phyloP scores from a whole-genome alignment of 495 filamentous ascomycete species.

The Xylaria castorea region DNA sequence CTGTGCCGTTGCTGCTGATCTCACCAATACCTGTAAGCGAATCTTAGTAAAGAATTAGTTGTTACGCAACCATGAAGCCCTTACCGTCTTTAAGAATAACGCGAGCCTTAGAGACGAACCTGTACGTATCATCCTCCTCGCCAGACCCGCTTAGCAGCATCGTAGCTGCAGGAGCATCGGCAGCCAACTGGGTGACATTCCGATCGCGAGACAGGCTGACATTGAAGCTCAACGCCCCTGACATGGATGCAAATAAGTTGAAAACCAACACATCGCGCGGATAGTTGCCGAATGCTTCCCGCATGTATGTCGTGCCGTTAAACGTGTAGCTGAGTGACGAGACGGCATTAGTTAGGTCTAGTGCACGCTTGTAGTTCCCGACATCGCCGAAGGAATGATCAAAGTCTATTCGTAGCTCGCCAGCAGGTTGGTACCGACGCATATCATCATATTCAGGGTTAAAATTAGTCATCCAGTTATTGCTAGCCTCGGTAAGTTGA shows the following conservation, averaged over 20 bases:
- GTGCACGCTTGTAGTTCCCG: not conserved
- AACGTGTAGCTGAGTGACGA: not conserved
- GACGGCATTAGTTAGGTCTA: not conserved
- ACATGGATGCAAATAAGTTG: not conserved
- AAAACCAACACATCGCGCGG: not conserved
- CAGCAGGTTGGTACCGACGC: conserved; percentile 57
- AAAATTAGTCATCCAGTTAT: conserved; percentile 47
- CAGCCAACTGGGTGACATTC: conserved; percentile 31
- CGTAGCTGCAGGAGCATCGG: conserved; percentile 23
- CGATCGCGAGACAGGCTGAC: conserved; percentile 42
- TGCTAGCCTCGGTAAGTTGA: conserved; percentile 49
- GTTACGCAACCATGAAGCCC: not conserved
- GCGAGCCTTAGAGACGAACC: conserved; percentile 19
- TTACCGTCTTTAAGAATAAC: conserved; percentile 23
- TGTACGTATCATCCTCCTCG: conserved; percentile 19
- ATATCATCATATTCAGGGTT: conserved; percentile 52
- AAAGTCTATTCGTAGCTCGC: conserved; percentile 52
- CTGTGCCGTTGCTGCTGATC: conserved; percentile 12
- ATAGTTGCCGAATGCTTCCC: conserved; percentile 16
- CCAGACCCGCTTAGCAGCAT: conserved; percentile 16
- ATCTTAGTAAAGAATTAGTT: not conserved
- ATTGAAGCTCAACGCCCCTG: conserved; percentile 43
- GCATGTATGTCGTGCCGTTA: conserved; percentile 4
- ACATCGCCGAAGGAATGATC: conserved; percentile 33
- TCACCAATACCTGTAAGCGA: not conserved